A percentile compares a stretch with the other conserved stretches of the same genome.
phyloP scores from a whole-genome alignment of 129 eudicot genomes.

The Gnaphalium uliginosum region DNA sequence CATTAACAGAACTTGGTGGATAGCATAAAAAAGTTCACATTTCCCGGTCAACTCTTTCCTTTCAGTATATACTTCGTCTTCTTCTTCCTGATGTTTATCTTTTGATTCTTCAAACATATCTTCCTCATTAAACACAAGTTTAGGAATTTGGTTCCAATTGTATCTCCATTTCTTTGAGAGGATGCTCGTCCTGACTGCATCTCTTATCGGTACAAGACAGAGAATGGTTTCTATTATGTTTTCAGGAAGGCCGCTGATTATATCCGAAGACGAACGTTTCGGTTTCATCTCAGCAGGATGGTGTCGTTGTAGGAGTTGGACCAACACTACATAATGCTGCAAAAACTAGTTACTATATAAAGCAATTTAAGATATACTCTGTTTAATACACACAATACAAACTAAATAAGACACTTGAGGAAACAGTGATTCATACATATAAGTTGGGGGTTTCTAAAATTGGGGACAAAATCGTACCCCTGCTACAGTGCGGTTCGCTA shows the following conservation, averaged over 20 bases:
- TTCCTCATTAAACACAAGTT: neutral
- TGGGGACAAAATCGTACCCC: neutral
- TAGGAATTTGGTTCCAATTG: neutral
- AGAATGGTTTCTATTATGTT: neutral
- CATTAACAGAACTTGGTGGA: constrained; percentile 10
- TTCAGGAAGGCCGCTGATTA: constrained; percentile 1
- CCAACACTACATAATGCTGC: neutral
- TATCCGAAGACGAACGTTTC: neutral
- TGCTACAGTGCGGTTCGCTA: neutral
- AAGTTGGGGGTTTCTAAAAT: too few relatives aligned
- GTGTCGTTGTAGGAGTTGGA: neutral
- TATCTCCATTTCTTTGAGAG: constrained; percentile 16
- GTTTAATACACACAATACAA: neutral
- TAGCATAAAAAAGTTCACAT: neutral
- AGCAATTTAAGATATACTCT: neutral
- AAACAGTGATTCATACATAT: too few relatives aligned
- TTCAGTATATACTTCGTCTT: neutral
- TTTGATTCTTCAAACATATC: neutral
- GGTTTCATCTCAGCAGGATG: neutral
- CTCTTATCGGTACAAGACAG: constrained; percentile 3
- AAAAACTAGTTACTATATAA: neutral
- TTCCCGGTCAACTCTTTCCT: neutral
- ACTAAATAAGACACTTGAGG: too few relatives aligned
- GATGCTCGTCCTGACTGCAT: constrained; percentile 3
- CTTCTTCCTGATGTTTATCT: neutral